A percentile compares a stretch with the other conserved stretches of the same genome.
Evolutionary conservation across 768 basidiomycete genomes (phyloP).

Genomic region (Tephrocybe sp.): DNA sequence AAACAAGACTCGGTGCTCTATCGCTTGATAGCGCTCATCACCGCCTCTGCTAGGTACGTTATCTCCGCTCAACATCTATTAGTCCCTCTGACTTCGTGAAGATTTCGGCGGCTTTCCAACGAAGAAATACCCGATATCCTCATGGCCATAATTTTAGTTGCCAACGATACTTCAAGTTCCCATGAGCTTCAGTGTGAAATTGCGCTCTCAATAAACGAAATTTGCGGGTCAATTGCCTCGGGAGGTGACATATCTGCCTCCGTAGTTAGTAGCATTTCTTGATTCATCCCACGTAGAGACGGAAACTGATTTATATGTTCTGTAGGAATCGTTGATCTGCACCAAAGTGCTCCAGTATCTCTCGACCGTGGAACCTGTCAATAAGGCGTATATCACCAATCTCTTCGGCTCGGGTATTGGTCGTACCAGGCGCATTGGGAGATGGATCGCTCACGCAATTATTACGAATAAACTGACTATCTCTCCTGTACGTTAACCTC

Average conservation of each 20-base stretch:
- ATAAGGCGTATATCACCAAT: constrained; percentile 50
- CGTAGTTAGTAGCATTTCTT: constrained; percentile 21
- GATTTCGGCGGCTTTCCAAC: constrained; percentile 31
- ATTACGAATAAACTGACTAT: constrained; percentile 32
- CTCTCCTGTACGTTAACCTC: constrained; percentile 21
- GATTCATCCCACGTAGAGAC: too few relatives aligned
- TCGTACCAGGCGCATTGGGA: constrained; percentile 53
- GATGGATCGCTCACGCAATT: constrained; percentile 54
- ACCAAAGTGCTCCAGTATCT: constrained; percentile 43
- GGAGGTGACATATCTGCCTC: constrained; percentile 25
- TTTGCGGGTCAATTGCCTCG: constrained; percentile 43
- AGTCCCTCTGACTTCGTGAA: constrained; percentile 16
- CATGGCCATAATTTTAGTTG: constrained; percentile 51
- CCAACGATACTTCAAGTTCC: constrained; percentile 51
- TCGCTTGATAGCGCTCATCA: constrained; percentile 43
- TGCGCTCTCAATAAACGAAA: constrained; percentile 42
- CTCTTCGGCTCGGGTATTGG: constrained; percentile 52
- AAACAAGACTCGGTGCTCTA: constrained; percentile 33
- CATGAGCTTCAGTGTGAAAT: constrained; percentile 46
- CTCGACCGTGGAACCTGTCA: constrained; percentile 40
- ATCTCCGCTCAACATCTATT: background rate
- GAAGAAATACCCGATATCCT: constrained; percentile 50
- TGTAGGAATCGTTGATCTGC: constrained; percentile 50
- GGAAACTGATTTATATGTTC: background rate
- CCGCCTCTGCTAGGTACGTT: constrained; percentile 47